These are phyloP conservation scores for Piper longum DNA, from an alignment of 164 flowering plant species.

Conservation along the genomic window DNA sequence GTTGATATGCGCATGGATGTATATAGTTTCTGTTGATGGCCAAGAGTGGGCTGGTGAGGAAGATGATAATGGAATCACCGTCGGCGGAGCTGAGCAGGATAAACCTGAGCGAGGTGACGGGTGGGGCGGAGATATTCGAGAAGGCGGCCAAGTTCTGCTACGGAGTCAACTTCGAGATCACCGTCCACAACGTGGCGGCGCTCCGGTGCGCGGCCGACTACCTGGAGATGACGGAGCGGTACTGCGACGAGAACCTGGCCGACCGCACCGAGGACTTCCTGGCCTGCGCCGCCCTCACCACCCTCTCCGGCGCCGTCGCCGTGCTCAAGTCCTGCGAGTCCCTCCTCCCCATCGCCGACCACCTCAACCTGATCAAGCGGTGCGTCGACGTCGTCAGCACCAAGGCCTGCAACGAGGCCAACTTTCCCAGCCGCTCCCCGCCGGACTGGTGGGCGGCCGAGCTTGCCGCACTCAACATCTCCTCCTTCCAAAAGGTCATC, in stretches of 20 bases:
- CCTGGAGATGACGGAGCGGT: slow-evolving; percentile 89
- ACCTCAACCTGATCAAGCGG: slow-evolving; percentile 58
- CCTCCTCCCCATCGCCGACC: slow-evolving; percentile 58
- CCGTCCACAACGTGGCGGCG: slow-evolving; percentile 70
- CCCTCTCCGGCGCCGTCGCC: slow-evolving; percentile 55
- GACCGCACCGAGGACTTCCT: slow-evolving; percentile 60
- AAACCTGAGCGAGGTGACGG: slow-evolving; percentile 57
- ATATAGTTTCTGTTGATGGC: slow-evolving; percentile 81
- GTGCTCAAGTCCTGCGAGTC: slow-evolving; percentile 44
- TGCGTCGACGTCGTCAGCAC: slow-evolving; percentile 57
- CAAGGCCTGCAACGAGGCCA: slow-evolving; percentile 22
- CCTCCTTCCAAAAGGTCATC: slow-evolving; percentile 67
- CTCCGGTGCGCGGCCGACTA: slow-evolving; percentile 60
- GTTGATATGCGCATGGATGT: no score
- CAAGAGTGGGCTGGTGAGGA: slow-evolving; percentile 77
- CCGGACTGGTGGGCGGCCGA: slow-evolving; percentile 98
- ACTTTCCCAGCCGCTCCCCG: slow-evolving; percentile 15
- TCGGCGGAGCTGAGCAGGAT: slow-evolving; percentile 45
- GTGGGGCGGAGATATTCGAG: slow-evolving; percentile 83
- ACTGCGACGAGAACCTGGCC: slow-evolving; percentile 61
- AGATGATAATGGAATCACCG: slow-evolving; percentile 42
- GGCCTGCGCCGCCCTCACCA: slow-evolving; percentile 65
- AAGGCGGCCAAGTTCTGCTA: slow-evolving; percentile 92
- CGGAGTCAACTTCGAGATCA: slow-evolving; percentile 82
- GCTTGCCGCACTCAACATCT: slow-evolving; percentile 55